A percentile compares a stretch with the other conserved stretches of the same genome.
These are phyloP conservation scores for Lactarius sanguifluus DNA, from an alignment of 768 basidiomycete species.

Conservation along the genomic window DNA sequence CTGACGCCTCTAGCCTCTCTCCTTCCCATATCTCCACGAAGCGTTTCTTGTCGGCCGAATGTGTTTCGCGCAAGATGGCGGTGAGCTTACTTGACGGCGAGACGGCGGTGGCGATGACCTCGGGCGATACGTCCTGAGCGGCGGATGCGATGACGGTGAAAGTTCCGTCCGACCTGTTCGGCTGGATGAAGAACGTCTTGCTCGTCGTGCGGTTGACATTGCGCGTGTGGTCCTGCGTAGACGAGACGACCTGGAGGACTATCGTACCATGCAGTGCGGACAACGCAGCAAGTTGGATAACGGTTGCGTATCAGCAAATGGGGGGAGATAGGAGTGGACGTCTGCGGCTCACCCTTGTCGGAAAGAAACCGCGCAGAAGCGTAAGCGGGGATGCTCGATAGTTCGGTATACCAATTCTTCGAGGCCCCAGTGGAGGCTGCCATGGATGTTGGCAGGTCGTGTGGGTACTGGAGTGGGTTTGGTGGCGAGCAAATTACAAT, in stretches of 20 bases:
- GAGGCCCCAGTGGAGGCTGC: constrained; percentile 8
- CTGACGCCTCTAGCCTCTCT: constrained; percentile 26
- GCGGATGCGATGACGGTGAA: constrained; percentile 24
- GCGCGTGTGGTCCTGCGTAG: constrained; percentile 24
- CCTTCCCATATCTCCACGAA: constrained; percentile 36
- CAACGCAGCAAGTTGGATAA: neutral
- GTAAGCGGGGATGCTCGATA: constrained; percentile 21
- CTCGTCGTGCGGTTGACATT: constrained; percentile 25
- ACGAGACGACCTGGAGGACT: constrained; percentile 25
- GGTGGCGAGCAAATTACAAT: constrained; percentile 72
- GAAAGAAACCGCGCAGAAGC: constrained; percentile 26
- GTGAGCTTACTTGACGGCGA: constrained; percentile 32
- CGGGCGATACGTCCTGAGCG: constrained; percentile 28
- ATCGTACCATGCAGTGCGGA: neutral
- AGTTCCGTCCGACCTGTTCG: constrained; percentile 14
- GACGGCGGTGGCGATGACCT: constrained; percentile 28
- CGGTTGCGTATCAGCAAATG: neutral
- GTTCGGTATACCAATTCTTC: constrained; percentile 26
- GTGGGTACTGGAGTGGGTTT: constrained; percentile 16
- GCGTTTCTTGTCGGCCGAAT: constrained; percentile 28
- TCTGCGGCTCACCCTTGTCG: constrained; percentile 22
- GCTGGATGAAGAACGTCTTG: constrained; percentile 27
- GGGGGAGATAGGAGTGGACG: neutral
- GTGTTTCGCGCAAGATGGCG: constrained; percentile 33
- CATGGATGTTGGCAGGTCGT: constrained; percentile 16